Base-by-base conservation (phyloP, 192 early-diverging fungal genomes). In the Linnemannia exigua region DNA sequence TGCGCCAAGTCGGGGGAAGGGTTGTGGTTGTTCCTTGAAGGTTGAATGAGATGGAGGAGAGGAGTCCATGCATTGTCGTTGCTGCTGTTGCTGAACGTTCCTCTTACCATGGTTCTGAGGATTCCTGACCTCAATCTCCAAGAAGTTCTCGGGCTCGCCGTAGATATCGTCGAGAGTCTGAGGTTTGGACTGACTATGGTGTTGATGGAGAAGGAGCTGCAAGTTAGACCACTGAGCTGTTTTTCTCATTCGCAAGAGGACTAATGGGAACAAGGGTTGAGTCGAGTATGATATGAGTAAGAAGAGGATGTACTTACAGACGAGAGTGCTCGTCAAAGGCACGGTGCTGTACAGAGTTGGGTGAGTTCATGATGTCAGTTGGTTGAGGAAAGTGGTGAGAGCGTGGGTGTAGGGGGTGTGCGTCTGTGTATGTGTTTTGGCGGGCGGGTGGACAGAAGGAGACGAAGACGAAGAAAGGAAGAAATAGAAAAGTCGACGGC, bases 121-220 rank as follows among this genome's bases (percentile, higher is more conserved):
- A 90, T 97, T 97, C 72, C 90, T 90, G 36, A 99, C 95, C 87
- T 98, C 97, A 77, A 99, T 94, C 88, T 99, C 98, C 37, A 99
- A 89, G 88, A 98, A 99, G 92, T 98, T 99, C 87, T 99, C 98
- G 38, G 98, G 98, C 66, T 94, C 90, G 51, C 95, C 96, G 88
- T 99, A 99, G 75, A 90, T 90, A 61, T 92, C 91, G 48, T 92
- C 91, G 70, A 90, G 82, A 22, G 90, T 91, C 78, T 92, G 91
- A 67, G 91, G 90, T 73, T 90, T 89, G 74, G 90, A 88, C 82
- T 84, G 81, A 54, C 84, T 86, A 86, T 44, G 28, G 20, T 16
- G 31, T 25, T 0, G 28, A n/a, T n/a, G 20, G 58, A 79, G 11
- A 20, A 72, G 15, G 22, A 67, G 71, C 25, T 54, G 51, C 36